A percentile compares a stretch with the other conserved stretches of the same genome.
These are phyloP conservation scores for Aspergillus olivimuriae DNA, from an alignment of 495 filamentous ascomycete genomes.

Conservation along the genomic window DNA sequence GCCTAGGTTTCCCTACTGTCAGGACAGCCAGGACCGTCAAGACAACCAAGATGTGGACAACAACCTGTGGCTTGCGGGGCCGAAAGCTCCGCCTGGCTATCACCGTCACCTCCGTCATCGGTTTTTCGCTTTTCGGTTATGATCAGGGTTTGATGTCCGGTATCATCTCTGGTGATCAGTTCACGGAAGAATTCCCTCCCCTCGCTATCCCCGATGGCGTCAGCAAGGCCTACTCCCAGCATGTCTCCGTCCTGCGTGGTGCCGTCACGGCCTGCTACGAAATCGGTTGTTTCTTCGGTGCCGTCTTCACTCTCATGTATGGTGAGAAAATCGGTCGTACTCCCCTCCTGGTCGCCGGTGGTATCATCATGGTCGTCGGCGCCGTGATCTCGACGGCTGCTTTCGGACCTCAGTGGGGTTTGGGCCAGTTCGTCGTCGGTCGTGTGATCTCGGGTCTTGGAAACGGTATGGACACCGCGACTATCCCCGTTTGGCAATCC, in stretches of 20 bases:
- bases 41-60: slow-evolving; percentile 40
- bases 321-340: slow-evolving; percentile 66
- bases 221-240: slow-evolving; percentile 6
- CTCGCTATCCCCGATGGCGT: slow-evolving; percentile 33
- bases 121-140: slow-evolving; percentile 70
- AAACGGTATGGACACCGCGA: slow-evolving; percentile 70
- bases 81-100: slow-evolving; percentile 29
- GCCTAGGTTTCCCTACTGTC: slow-evolving; percentile 1
- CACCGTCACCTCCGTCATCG: slow-evolving; percentile 43
- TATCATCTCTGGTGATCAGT: slow-evolving; percentile 64
- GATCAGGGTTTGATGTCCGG: slow-evolving; percentile 71
- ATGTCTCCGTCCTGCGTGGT: slow-evolving; percentile 67
- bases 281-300: slow-evolving; percentile 68
- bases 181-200: slow-evolving; percentile 59
- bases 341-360: slow-evolving; percentile 56
- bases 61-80: slow-evolving; percentile 30
- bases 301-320: slow-evolving; percentile 60
- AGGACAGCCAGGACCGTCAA: not conserved
- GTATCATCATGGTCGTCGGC: slow-evolving; percentile 64
- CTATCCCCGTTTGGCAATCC: slow-evolving; percentile 73
- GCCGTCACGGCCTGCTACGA: slow-evolving; percentile 78
- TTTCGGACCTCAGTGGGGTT: slow-evolving; percentile 30
- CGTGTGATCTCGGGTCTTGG: slow-evolving; percentile 66
- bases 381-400: slow-evolving; percentile 62
- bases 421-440: slow-evolving; percentile 68